Percentiles rank a stretch among this genome's conserved stretches.
phyloP scores from a whole-genome alignment of 2,329 filamentous ascomycete species.

The Achaetomium macrosporum region DNA sequence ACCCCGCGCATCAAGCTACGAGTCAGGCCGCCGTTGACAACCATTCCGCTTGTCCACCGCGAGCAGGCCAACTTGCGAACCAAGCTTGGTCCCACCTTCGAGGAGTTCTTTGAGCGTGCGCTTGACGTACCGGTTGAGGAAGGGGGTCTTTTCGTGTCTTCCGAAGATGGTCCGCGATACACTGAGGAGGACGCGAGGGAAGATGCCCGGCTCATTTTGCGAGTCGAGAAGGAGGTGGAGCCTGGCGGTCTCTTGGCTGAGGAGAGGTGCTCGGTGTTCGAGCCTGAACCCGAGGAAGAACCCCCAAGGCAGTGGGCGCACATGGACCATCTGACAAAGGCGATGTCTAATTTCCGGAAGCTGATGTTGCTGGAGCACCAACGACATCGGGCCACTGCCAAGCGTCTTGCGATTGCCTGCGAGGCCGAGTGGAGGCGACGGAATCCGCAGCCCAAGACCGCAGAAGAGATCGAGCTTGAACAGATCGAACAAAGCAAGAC shows the following conservation, averaged over 20 bases:
- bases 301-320: conserved; percentile 79
- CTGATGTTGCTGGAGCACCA: conserved; percentile 74
- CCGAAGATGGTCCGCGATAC: conserved; percentile 51
- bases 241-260: conserved; percentile 69
- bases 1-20: conserved; percentile 46
- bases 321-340: conserved; percentile 74
- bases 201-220: conserved; percentile 64
- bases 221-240: conserved; percentile 66
- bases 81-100: conserved; percentile 49
- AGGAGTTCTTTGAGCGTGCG: conserved; percentile 51
- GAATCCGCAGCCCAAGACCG: conserved; percentile 59
- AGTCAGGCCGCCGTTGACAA: conserved; percentile 36
- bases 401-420: conserved; percentile 71
- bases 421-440: conserved; percentile 67
- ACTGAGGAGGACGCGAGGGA: conserved; percentile 57
- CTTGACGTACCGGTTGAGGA: conserved; percentile 49
- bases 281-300: conserved; percentile 66
- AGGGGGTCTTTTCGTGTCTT: conserved; percentile 46
- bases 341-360: conserved; percentile 73
- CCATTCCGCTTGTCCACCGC: conserved; percentile 55
- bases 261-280: conserved; percentile 64
- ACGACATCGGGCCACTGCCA: conserved; percentile 70
- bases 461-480: conserved; percentile 77
- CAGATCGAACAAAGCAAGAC: conserved; percentile 60
- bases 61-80: conserved; percentile 49